Evolutionary conservation across 1,139 yeast genomes (phyloP).

Genomic region (Pneumocystis canis): DNA sequence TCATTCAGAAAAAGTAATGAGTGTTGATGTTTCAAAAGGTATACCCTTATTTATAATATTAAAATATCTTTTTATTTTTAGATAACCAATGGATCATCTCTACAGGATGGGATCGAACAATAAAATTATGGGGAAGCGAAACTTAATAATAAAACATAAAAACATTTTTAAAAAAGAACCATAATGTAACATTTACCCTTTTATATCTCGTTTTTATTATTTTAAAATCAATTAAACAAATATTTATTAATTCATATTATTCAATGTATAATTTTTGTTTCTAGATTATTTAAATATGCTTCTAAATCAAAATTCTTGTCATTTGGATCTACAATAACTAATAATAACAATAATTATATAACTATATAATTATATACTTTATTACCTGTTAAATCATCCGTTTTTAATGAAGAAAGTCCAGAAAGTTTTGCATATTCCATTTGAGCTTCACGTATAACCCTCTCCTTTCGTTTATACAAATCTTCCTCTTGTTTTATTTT

Average conservation of each 20-base stretch:
- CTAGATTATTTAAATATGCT: neutral
- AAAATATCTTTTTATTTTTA: slow-evolving; percentile 8
- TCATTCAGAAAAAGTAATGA: slow-evolving; percentile 58
- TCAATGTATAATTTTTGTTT: neutral
- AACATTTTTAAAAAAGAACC: neutral
- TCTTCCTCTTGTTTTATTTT: slow-evolving; percentile 42
- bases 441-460: slow-evolving; percentile 75
- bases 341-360: neutral
- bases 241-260: neutral
- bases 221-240: neutral
- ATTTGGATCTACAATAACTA: neutral
- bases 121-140: slow-evolving; percentile 41
- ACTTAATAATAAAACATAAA: neutral
- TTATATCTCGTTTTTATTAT: no score
- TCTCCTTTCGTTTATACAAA: slow-evolving; percentile 53
- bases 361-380: neutral
- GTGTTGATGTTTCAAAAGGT: slow-evolving; percentile 39
- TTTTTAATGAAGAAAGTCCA: slow-evolving; percentile 22
- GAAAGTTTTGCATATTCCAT: slow-evolving; percentile 56
- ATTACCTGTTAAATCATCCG: slow-evolving; percentile 19
- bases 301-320: neutral
- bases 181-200: neutral
- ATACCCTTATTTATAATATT: neutral
- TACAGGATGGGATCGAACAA: slow-evolving; percentile 74
- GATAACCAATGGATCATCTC: slow-evolving; percentile 37